A percentile compares a stretch with the other conserved stretches of the same genome.
phyloP scores from a whole-genome alignment of 768 basidiomycete genomes.

The Russula ochroleuca region DNA sequence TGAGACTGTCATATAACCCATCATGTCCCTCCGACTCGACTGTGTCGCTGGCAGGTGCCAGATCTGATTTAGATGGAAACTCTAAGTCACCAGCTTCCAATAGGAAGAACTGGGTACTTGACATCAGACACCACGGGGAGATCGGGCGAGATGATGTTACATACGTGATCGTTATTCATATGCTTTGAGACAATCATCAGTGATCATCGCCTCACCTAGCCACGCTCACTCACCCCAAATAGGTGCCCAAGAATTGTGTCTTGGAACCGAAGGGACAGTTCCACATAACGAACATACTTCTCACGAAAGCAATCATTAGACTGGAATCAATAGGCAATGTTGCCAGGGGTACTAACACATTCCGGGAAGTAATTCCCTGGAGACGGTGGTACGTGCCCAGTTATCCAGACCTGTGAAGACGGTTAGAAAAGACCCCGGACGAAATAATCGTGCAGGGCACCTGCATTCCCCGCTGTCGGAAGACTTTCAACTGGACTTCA shows the following conservation, averaged over 20 bases:
- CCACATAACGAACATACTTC: conserved; percentile 62
- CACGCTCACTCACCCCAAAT: conserved; percentile 58
- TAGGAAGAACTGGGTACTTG: conserved; percentile 33
- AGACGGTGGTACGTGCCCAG: conserved; percentile 86
- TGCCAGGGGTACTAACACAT: conserved; percentile 54
- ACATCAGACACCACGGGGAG: conserved; percentile 10
- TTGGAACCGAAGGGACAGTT: conserved; percentile 76
- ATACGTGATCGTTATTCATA: conserved; percentile 81
- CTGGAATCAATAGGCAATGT: conserved; percentile 18
- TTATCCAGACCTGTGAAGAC: conserved; percentile 43
- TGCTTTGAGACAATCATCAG: conserved; percentile 43
- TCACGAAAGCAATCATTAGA: conserved; percentile 15
- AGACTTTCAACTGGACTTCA: conserved; percentile 71
- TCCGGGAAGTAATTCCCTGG: conserved; percentile 77
- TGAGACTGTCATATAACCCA: conserved; percentile 52
- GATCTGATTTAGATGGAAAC: conserved; percentile 23
- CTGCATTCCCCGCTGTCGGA: conserved; percentile 68
- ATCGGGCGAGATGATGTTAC: conserved; percentile 28
- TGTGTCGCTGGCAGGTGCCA: conserved; percentile 14
- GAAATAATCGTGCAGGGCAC: conserved; percentile 34
- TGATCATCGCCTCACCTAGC: conserved; percentile 32
- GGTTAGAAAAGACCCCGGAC: conserved; percentile 11
- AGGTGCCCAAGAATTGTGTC: conserved; percentile 86
- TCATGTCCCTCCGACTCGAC: conserved; percentile 29
- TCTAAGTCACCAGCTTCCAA: conserved; percentile 34